Base-by-base conservation (phyloP, 176 grass and related monocot species). In the Saccharum spontaneum region DNA sequence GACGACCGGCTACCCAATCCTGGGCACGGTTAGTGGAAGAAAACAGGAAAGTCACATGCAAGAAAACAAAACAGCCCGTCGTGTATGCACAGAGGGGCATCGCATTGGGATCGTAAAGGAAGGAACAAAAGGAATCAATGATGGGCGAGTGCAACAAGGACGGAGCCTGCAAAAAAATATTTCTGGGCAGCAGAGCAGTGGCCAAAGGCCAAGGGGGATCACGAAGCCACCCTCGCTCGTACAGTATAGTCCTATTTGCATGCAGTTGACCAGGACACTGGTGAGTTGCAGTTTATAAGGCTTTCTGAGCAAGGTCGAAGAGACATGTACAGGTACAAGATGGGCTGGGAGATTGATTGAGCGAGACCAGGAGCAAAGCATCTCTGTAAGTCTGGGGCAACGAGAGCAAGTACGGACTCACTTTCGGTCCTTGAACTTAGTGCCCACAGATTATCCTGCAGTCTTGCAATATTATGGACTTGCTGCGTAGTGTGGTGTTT, bases 41-140 rank as follows among this genome's bases (percentile, higher is more conserved):
- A 84, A 69, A 57, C 28, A 86, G 70, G 33, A 69, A 91, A 62
- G 85, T 59, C 81, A 54, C 70, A 87, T 30, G 76, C 69, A 81
- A 84, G 75, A 75, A 80, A 75, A 75, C 39, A 83, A 90, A 69
- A 79, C 66, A 79, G 48, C 59, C 46, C 46, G 59, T 78, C 66
- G 39, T 83, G 75, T 36, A 73, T 15, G 84, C 61, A 4, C 59
- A 87, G 79, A 79, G 33, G 40, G 60, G 48, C 73, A 79, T 83
- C 80, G 6, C 75, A 87, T 89, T 81, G 83, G 77, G 82, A 89
- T 89, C 71, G 16, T 65, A 50, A 73, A 71, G 67, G 73, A 81
- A 86, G 83, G 83, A 78, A 77, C 83, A 86, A 54, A 86, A 86
- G 83, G 83, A 86, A 90, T 90, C 84, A 83, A 82, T 77, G 79